Conservation (phyloP, 805 yeast species). For the Schwanniomyces vanrijiae region DNA sequence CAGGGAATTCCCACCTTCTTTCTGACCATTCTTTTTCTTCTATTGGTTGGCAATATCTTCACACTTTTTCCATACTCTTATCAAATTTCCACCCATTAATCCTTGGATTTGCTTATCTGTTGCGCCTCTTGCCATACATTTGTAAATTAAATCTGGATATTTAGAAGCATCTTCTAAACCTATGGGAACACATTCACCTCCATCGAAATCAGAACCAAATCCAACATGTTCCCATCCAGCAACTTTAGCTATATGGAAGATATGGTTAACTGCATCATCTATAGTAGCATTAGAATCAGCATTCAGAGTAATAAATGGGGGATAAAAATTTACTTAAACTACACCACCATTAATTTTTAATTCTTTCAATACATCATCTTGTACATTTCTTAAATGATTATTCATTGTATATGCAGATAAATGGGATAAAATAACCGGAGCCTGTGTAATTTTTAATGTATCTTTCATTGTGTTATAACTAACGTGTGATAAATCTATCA, state of each 20-base stretch:
- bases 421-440: slow-evolving; percentile 52
- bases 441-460: slow-evolving; percentile 33
- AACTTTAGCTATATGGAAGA: slow-evolving; percentile 38
- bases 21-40: slow-evolving; percentile 43
- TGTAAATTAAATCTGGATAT: slow-evolving; percentile 45
- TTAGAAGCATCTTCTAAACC: slow-evolving; percentile 56
- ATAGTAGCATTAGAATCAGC: slow-evolving; percentile 27
- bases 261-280: slow-evolving; percentile 48
- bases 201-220: slow-evolving; percentile 53
- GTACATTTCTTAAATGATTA: slow-evolving; percentile 45
- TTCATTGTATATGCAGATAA: slow-evolving; percentile 42
- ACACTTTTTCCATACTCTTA: slow-evolving; percentile 46
- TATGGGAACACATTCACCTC: slow-evolving; percentile 45
- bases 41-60: slow-evolving; percentile 25
- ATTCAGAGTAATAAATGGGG: slow-evolving; percentile 29
- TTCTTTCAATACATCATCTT: slow-evolving; percentile 32
- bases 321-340: slow-evolving; percentile 47
- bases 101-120: slow-evolving; percentile 42
- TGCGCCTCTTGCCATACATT: slow-evolving; percentile 33
- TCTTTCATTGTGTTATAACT: slow-evolving; percentile 49
- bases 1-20: slow-evolving; percentile 38
- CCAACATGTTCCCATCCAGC: slow-evolving; percentile 54
- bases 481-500: slow-evolving; percentile 53
- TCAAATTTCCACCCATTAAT: slow-evolving; percentile 45
- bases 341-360: slow-evolving; percentile 40